Percentiles rank a stretch among this genome's conserved stretches.
These are phyloP conservation scores for Penicillium malachiteum DNA, from an alignment of 495 filamentous ascomycete genomes.

Conservation along the genomic window DNA sequence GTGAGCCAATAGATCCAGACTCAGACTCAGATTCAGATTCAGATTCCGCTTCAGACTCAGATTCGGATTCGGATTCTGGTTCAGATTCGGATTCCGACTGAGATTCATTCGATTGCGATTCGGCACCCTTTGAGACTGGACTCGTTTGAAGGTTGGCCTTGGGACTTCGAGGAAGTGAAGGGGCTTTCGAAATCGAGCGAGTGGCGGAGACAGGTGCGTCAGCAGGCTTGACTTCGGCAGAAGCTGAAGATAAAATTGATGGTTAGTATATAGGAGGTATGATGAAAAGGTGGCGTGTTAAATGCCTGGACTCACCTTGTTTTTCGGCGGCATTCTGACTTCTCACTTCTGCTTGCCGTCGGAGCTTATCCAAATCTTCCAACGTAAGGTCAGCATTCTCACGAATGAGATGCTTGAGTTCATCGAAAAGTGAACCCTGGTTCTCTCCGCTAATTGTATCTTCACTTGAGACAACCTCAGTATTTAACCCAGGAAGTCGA, in stretches of 20 bases:
- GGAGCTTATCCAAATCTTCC: conserved; percentile 40
- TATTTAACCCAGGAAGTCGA: conserved; percentile 31
- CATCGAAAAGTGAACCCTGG: conserved; percentile 47
- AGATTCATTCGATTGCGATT: not conserved
- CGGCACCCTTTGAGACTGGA: not conserved
- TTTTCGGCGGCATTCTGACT: conserved; percentile 23
- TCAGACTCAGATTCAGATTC: conserved; percentile 1
- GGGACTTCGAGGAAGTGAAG: not conserved
- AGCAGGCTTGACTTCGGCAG: not conserved
- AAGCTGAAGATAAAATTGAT: not conserved
- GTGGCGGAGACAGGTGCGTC: no score
- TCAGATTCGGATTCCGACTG: not conserved
- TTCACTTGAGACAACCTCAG: no score
- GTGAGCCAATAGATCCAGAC: conserved; percentile 36
- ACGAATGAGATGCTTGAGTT: conserved; percentile 52
- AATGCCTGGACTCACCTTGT: conserved; percentile 21
- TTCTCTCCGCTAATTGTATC: conserved; percentile 56
- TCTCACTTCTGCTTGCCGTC: conserved; percentile 26
- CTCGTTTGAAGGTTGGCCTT: no score
- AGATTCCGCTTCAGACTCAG: not conserved
- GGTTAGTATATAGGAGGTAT: not conserved
- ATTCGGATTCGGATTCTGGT: not conserved
- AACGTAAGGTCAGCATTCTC: conserved; percentile 45
- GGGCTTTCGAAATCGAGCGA: no score
- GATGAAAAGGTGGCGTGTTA: not conserved